phyloP scores from a whole-genome alignment of 2,329 filamentous ascomycete genomes.

The Fusarium brachygibbosum region DNA sequence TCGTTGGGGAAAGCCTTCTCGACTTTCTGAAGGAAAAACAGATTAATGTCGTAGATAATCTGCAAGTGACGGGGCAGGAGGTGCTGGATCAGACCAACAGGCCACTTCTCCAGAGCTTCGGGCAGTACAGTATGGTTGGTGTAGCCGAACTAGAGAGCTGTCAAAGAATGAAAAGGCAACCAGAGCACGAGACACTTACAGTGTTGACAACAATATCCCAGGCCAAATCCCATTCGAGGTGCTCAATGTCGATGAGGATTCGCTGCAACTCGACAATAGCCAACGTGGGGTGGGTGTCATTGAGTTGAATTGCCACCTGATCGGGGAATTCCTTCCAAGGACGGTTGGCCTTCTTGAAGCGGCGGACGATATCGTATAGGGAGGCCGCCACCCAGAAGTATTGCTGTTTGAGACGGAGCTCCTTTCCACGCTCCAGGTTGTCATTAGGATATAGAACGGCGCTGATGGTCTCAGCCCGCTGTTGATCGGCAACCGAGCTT shows the following conservation, averaged over 20 bases:
- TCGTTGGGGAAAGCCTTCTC: slow-evolving; percentile 93
- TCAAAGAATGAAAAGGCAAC: slow-evolving; percentile 14
- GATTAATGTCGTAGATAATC: slow-evolving; percentile 98
- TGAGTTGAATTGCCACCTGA: slow-evolving; percentile 96
- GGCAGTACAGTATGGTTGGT: slow-evolving; percentile 99
- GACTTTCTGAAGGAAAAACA: slow-evolving; percentile 90
- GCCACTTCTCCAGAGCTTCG: slow-evolving; percentile 98
- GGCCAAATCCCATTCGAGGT: slow-evolving; percentile 91
- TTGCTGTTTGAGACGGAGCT: slow-evolving; percentile 97
- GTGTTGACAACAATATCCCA: slow-evolving; percentile 84
- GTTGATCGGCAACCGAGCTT: slow-evolving; percentile 96
- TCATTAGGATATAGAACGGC: slow-evolving; percentile 98
- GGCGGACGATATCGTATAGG: slow-evolving; percentile 93
- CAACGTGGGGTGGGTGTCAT: slow-evolving; percentile 96
- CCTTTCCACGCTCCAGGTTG: slow-evolving; percentile 95
- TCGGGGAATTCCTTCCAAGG: slow-evolving; percentile 93
- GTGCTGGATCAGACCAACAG: slow-evolving; percentile 91
- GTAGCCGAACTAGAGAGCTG: slow-evolving; percentile 80
- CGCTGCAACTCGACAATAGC: slow-evolving; percentile 96
- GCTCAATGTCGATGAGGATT: slow-evolving; percentile 89
- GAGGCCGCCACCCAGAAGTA: slow-evolving; percentile 99
- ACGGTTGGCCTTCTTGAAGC: slow-evolving; percentile 97
- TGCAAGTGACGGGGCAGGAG: slow-evolving; percentile 93
- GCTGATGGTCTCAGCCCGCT: slow-evolving; percentile 98
- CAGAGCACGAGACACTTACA: slow-evolving; percentile 57